A percentile compares a stretch with the other conserved stretches of the same genome.
phyloP scores from a whole-genome alignment of 2,329 filamentous ascomycete species.

The Cytospora leucostoma region DNA sequence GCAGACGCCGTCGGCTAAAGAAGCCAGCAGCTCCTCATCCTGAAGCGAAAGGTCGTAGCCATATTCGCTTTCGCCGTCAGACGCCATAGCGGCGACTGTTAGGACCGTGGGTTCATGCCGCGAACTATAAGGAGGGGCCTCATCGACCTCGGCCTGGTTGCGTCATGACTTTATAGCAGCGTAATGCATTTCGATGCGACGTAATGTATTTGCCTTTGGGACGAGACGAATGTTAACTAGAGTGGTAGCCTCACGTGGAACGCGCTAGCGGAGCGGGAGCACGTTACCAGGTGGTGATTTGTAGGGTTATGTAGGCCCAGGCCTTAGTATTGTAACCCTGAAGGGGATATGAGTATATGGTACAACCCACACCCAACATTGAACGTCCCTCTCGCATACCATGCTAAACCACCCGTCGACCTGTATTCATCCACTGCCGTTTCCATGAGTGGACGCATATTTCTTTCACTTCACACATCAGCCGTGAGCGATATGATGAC shows the following conservation, averaged over 20 bases:
- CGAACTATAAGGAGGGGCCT: constrained; percentile 6
- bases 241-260: constrained; percentile 1
- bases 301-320: too few relatives aligned
- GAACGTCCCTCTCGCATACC: too few relatives aligned
- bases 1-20: constrained; percentile 17
- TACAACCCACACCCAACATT: too few relatives aligned
- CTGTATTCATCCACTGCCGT: too few relatives aligned
- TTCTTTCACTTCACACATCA: too few relatives aligned
- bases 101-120: constrained; percentile 19
- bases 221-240: background rate
- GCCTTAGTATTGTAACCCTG: too few relatives aligned
- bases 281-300: constrained; percentile 4
- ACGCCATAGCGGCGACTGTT: constrained; percentile 25
- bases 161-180: constrained; percentile 22
- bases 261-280: constrained; percentile 14
- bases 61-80: constrained; percentile 46
- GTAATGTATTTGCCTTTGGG: background rate
- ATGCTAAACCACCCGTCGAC: too few relatives aligned
- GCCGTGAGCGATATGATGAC: too few relatives aligned
- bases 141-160: constrained; percentile 13
- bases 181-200: background rate
- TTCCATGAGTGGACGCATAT: too few relatives aligned
- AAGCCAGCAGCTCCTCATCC: constrained; percentile 46
- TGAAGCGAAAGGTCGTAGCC: constrained; percentile 50
- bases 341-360: too few relatives aligned